Percentiles rank a stretch among this genome's conserved stretches.
These are phyloP conservation scores for Claviceps capensis DNA, from an alignment of 2,329 filamentous ascomycete species.

Conservation along the genomic window DNA sequence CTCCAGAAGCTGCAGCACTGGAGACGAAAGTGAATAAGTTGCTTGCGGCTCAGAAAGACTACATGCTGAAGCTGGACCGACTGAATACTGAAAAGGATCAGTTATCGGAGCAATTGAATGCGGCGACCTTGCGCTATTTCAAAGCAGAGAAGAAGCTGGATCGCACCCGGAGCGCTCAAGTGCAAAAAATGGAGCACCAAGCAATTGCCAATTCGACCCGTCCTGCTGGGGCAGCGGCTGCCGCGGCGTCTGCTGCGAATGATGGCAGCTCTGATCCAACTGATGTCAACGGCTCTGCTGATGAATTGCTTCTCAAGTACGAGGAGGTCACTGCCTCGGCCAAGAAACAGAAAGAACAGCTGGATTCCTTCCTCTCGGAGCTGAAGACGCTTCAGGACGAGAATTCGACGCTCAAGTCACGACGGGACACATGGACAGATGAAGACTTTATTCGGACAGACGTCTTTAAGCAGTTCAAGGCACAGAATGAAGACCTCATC, in stretches of 20 bases:
- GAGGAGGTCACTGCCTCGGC: slow-evolving; percentile 65
- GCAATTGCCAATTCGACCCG: slow-evolving; percentile 56
- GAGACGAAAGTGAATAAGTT: slow-evolving; percentile 64
- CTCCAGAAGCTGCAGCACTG: slow-evolving; percentile 57
- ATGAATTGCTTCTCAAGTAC: slow-evolving; percentile 61
- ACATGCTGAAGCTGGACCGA: slow-evolving; percentile 62
- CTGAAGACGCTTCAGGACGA: slow-evolving; percentile 64
- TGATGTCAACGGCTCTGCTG: slow-evolving; percentile 40
- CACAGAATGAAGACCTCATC: slow-evolving; percentile 83
- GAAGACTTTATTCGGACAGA: slow-evolving; percentile 91
- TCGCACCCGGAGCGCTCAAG: slow-evolving; percentile 73
- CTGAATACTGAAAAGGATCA: slow-evolving; percentile 68
- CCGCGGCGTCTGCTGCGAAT: slow-evolving; percentile 11
- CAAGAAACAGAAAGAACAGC: slow-evolving; percentile 75
- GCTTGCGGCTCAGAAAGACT: slow-evolving; percentile 70
- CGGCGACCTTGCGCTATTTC: slow-evolving; percentile 80
- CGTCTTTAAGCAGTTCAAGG: slow-evolving; percentile 82
- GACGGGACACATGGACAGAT: slow-evolving; percentile 63
- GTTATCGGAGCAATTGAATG: slow-evolving; percentile 74
- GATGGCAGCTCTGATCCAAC: slow-evolving; percentile 36
- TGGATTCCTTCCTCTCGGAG: slow-evolving; percentile 66
- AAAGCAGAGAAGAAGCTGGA: slow-evolving; percentile 93
- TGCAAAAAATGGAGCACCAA: slow-evolving; percentile 84
- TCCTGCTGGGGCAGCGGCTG: slow-evolving; percentile 17
- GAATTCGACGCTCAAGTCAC: slow-evolving; percentile 56